Evolutionary conservation across 1,284 basidiomycete genomes (phyloP).

Genomic region (Apiotrichum domesticum): DNA sequence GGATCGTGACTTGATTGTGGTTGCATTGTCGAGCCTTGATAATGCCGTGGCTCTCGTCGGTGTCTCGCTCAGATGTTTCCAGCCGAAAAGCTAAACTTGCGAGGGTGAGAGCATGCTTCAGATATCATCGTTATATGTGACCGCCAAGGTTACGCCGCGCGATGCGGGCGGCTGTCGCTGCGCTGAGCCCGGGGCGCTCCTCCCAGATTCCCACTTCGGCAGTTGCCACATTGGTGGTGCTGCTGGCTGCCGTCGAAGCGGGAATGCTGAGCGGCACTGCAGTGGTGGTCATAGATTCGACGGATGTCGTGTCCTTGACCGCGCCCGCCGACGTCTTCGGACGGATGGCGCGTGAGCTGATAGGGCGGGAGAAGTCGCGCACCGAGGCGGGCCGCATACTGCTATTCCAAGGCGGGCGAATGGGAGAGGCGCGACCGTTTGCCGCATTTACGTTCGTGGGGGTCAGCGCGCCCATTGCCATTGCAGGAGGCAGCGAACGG

Average conservation of each 20-base stretch:
- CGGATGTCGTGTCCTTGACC: background rate
- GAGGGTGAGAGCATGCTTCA: too few relatives aligned
- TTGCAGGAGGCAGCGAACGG: conserved; percentile 24
- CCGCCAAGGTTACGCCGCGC: conserved; percentile 7
- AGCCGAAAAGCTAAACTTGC: too few relatives aligned
- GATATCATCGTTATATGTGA: background rate
- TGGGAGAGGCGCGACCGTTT: background rate
- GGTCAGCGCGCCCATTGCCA: conserved; percentile 9
- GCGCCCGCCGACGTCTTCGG: conserved; percentile 1
- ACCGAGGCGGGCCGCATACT: conserved; percentile 1
- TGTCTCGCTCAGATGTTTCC: too few relatives aligned
- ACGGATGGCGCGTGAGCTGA: background rate
- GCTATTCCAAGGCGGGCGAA: conserved; percentile 9
- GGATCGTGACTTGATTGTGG: too few relatives aligned
- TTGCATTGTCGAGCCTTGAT: too few relatives aligned
- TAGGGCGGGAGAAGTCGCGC: background rate
- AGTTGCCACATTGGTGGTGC: too few relatives aligned
- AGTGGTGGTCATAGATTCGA: background rate
- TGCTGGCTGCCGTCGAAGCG: background rate
- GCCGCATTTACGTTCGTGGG: background rate
- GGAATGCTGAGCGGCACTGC: too few relatives aligned
- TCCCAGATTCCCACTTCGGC: background rate
- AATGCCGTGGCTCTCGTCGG: too few relatives aligned
- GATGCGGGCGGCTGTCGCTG: conserved; percentile 3
- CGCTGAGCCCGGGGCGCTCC: background rate